Base-by-base conservation (phyloP, 345 rosid genomes). In the Geranium brycei region DNA sequence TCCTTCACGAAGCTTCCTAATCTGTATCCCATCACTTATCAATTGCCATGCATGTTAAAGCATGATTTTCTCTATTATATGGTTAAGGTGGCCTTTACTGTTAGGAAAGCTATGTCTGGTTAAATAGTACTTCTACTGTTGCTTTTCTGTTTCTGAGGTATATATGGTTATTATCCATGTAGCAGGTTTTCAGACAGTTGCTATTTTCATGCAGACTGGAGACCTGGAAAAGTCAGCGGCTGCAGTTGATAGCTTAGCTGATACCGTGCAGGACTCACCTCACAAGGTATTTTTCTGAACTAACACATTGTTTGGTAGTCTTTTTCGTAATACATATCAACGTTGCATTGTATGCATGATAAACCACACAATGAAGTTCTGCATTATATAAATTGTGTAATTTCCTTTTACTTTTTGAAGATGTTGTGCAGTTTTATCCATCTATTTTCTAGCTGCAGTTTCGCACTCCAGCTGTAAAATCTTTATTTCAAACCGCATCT, bases 171-270 rank as follows among this genome's bases (percentile, higher is more conserved):
- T 76, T 69, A 84, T 87, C 82, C 79, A 78, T 85, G 89, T 80
- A 88, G 96, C 87, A 88, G 95, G 91, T 86, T 90, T 88, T 88
- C 91, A 88, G 95, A 82, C 88, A 84, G 95, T 90, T 90, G 87
- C 90, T 88, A 82, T 90, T 93, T 93, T 93, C 87, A 83, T 93
- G 97, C 99, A 90, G 99, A 86, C 84, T 84, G 89, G 82, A 77
- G 87, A 84, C 66, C 66, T 60, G 58, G 85, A 79, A 72, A 85
- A 79, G 73, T 79, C 76, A 62, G 84, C 63, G 57, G 76, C 80
- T 68, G 76, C 78, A 38, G 72, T 72, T 38, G 71, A 62, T 70
- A 69, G 68, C 61, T 63, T 80, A 41, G 77, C 80, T 64, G 76
- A 81, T 79, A 31, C 62, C 19, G 91, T 88, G 66, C 73, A 77